These are phyloP conservation scores for Aspergillus chevalieri DNA, from an alignment of 2,329 filamentous ascomycete genomes.

Conservation along the genomic window DNA sequence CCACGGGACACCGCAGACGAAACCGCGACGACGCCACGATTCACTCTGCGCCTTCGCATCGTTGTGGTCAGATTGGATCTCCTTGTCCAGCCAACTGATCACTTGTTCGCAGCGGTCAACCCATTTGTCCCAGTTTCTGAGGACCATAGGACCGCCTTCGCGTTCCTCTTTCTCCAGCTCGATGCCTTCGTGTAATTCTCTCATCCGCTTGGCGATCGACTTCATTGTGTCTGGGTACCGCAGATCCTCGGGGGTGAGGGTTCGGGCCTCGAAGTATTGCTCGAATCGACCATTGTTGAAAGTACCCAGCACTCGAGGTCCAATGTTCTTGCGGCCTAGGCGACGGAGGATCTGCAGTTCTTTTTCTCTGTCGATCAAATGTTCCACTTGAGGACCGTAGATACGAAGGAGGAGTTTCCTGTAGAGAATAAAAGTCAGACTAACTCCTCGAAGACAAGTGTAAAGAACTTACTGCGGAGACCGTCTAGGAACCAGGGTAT, in stretches of 20 bases:
- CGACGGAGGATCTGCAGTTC: constrained; percentile 82
- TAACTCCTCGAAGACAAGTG: neutral
- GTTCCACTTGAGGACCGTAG: constrained; percentile 91
- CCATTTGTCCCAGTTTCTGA: constrained; percentile 95
- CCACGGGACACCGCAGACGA: constrained; percentile 83
- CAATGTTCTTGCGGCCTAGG: constrained; percentile 85
- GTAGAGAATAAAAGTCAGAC: neutral
- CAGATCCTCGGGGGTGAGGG: constrained; percentile 70
- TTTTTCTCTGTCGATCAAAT: constrained; percentile 87
- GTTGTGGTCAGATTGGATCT: constrained; percentile 49
- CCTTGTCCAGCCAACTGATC: constrained; percentile 49
- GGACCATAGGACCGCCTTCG: constrained; percentile 72
- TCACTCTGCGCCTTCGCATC: constrained; percentile 39
- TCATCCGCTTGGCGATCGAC: constrained; percentile 95
- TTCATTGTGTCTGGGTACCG: constrained; percentile 75
- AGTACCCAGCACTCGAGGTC: constrained; percentile 81
- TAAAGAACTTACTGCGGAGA: constrained; percentile 47
- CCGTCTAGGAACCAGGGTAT: constrained; percentile 36
- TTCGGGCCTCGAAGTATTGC: constrained; percentile 80
- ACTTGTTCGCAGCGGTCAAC: constrained; percentile 55
- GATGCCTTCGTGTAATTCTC: constrained; percentile 89
- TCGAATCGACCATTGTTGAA: constrained; percentile 95
- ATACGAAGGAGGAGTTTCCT: constrained; percentile 80
- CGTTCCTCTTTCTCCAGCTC: constrained; percentile 75
- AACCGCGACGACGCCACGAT: constrained; percentile 63